Base-by-base conservation (phyloP, 192 early-diverging fungal genomes). In the Lobulomyces angularis region DNA sequence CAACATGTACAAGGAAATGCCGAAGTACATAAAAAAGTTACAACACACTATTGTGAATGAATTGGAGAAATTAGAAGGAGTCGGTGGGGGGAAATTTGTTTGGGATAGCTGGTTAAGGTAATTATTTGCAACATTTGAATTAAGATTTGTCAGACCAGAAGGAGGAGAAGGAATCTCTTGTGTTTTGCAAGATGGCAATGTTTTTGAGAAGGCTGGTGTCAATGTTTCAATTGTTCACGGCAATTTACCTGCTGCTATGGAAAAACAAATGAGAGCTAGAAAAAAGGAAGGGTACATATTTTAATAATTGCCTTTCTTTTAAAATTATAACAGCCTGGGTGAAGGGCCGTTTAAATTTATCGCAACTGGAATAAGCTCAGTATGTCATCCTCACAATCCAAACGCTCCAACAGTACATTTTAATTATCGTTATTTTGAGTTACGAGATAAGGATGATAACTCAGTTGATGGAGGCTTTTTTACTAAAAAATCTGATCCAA, bases 391-490 rank as follows among this genome's bases (percentile, higher is more conserved):
- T 16, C 79, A 79, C 55, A 97, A 97, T 58, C 92, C 92, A 12
- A 74, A 83, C 43, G 87, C 84, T n/a, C 94, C 94, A 8, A 98
- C 94, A 0, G 80, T 88, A 4, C 94, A 98, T 53, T 72, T 86
- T 56, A 98, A 98, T 64, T 98, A 90, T 60, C 80, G 94, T 4
- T 93, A 95, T 56, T 94, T 98, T 73, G 94, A 98, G 47, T 73
- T 97, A 8, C 56, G 50, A 39, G 58, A 69, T 14, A 60, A 79
- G 32, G 48, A 48, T 2, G 76, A 64, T 21, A 53, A 71, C 8
- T 60, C 50, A 2, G 71, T 67, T 20, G 58, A 57, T 3, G n/a
- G n/a, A n/a, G n/a, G n/a, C n/a, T n/a, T n/a, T n/a, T n/a, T n/a
- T n/a, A n/a, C n/a, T 32, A 12, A 11, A n/a, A 12, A 11, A 11